Evolutionary conservation across 768 basidiomycete genomes (phyloP), one percentile per base, ranked within the genome.

Genomic region (Boletus reticuloceps): DNA sequence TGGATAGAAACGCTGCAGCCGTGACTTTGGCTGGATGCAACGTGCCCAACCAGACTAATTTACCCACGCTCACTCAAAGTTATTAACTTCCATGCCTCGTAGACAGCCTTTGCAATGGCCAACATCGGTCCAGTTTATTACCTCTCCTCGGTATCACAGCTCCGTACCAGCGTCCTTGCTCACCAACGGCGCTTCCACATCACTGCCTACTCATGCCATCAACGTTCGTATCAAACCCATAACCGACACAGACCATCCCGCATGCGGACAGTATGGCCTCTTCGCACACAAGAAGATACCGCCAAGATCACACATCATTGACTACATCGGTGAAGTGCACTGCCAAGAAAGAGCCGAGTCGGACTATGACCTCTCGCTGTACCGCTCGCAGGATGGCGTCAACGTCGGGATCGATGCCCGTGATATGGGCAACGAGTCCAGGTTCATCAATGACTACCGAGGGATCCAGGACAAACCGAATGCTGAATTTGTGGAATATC

Each of bases 381-480:
- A 81, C 67, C 86, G 84, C 36, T 72, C 79, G 47, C 71, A 75
- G 53, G 75, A 78, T 49, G 83, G 82, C 9, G 65, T 80, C 39
- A 86, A 76, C 63, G 80, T 94, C 19, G 94, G 92, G 2, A 77
- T 90, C 39, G 94, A 97, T 67, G 92, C 93, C 19, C 75, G 76
- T 29, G 60, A 42, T 4, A 82, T 82, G 76, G 94, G 94, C 29
- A 97, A 95, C 71, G 91, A 94, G 69, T 88, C 87, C 1, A 77
- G 94, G 64, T 94, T 96, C 67, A 78, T 92, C 55, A 97, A 97
- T 62, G 94, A 96, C 74, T 98, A 88, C 71, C 81, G 94, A 52
- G 91, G 92, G 3, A 76, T 94, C n/a, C 74, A 67, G 47, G 68
- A 70, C 22, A 85, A 76, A 65, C 84, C 91, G 5, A 94, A 94